Base-by-base conservation (phyloP, 2,329 filamentous ascomycete genomes). In the Fusarium oxysporum region DNA sequence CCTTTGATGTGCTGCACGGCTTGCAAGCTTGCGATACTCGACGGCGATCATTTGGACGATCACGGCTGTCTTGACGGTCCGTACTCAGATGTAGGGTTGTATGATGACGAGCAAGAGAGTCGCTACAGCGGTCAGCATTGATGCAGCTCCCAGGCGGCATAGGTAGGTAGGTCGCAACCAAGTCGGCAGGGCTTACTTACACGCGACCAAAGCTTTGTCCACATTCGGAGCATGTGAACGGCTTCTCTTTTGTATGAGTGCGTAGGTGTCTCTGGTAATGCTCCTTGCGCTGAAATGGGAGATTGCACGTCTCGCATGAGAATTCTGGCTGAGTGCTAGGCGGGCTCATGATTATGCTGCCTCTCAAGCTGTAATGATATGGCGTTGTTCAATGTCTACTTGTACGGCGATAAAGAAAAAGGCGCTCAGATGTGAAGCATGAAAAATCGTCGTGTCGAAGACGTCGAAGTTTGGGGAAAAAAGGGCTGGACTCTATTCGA, bases 141-240 rank as follows among this genome's bases (percentile, higher is more conserved):
- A 8, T 13, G 16, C 30, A 23, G 14, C 3, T 33, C 3, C 0
- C 0, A n/a, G 47, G 11, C 0, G 0, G 19, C 9, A 13, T 14
- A 11, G 5, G 0, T 11, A 45, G 16, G 41, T 23, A 21, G 16
- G 30, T 30, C 21, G n/a, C 41, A 45, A 45, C 1, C 7, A 45
- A 6, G 3, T 7, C 5, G 45, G 11, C 8, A 6, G 47, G 8
- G 47, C 9, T 14, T 23, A n/a, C 62, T 53, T 28, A 65, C 62
- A 65, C 57, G 16, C 62, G 38, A 11, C 57, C 62, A 37, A 65
- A 65, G 45, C 45, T 62, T 23, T 65, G 62, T 16, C 62, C 62
- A 28, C 47, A 65, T 30, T 65, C 57, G 2, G 62, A 62, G 14
- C 62, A 62, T 21, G 62, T 38, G 37, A 65, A 65, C 1, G 62